Percentiles rank a stretch among this genome's conserved stretches.
These are phyloP conservation scores for Phytopythium cucurbitacearum DNA, from an alignment of 352 stramenopile species.

Conservation along the genomic window DNA sequence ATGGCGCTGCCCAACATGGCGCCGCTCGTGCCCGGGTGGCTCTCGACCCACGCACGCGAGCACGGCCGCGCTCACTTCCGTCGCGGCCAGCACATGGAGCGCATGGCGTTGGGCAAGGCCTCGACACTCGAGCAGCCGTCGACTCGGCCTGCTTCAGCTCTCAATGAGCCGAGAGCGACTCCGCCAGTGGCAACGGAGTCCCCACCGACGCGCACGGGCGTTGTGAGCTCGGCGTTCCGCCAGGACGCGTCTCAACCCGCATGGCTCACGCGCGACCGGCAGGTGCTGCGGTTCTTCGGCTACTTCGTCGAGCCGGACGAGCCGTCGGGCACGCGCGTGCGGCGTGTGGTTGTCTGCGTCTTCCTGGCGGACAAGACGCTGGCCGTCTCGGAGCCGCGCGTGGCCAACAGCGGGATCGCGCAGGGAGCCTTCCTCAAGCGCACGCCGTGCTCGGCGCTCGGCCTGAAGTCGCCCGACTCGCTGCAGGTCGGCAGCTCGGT, in stretches of 20 bases:
- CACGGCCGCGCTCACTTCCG: constrained; percentile 46
- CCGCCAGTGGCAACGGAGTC: not conserved
- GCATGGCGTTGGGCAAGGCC: constrained; percentile 52
- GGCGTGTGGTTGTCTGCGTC: constrained; percentile 75
- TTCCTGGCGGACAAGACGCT: constrained; percentile 83
- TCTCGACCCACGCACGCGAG: constrained; percentile 47
- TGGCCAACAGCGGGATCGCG: constrained; percentile 83
- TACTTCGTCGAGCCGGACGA: constrained; percentile 63
- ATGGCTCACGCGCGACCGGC: constrained; percentile 69
- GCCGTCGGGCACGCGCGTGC: constrained; percentile 24
- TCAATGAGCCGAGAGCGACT: too few relatives aligned
- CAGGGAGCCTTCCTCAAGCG: constrained; percentile 89
- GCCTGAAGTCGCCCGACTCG: constrained; percentile 57
- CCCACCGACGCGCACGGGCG: constrained; percentile 9
- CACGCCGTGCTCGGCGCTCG: constrained; percentile 22
- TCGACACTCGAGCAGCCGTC: constrained; percentile 11
- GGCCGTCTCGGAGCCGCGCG: constrained; percentile 82
- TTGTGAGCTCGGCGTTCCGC: constrained; percentile 40
- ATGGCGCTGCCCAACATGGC: constrained; percentile 5
- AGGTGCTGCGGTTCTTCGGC: constrained; percentile 89
- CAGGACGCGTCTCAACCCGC: constrained; percentile 39
- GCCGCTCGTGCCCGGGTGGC: constrained; percentile 51
- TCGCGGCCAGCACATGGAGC: constrained; percentile 55
- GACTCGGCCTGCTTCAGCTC: too few relatives aligned
- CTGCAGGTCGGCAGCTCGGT: constrained; percentile 78